These are phyloP conservation scores for Irpex rosettiformis DNA, from an alignment of 1,284 basidiomycete genomes.

Conservation along the genomic window DNA sequence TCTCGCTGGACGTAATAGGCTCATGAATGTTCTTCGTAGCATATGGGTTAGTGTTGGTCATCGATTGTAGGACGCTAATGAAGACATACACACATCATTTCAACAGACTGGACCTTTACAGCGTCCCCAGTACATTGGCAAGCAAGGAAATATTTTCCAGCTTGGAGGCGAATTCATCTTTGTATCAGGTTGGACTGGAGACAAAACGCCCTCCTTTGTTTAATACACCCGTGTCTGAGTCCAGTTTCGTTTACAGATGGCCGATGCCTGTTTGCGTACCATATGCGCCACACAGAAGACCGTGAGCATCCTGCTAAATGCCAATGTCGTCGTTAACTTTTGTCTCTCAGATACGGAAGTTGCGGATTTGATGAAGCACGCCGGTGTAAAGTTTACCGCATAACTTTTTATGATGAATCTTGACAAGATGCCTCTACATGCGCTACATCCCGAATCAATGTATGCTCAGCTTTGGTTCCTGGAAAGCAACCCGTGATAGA, in stretches of 20 bases:
- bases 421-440: too few species aligned
- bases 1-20: conserved; percentile 27
- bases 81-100: not conserved
- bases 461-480: too few species aligned
- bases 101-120: conserved; percentile 40
- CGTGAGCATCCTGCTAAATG: conserved; percentile 38
- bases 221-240: not conserved
- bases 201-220: not conserved
- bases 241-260: conserved; percentile 18
- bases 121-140: conserved; percentile 46
- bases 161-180: conserved; percentile 63
- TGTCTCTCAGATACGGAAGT: conserved; percentile 39
- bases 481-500: too few species aligned
- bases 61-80: not conserved
- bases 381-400: conserved; percentile 22
- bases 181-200: conserved; percentile 42
- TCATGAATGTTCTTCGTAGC: conserved; percentile 37
- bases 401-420: conserved; percentile 13
- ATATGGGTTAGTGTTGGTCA: conserved; percentile 39
- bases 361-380: conserved; percentile 36
- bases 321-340: not conserved
- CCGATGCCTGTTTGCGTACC: conserved; percentile 44
- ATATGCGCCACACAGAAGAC: conserved; percentile 62
- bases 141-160: conserved; percentile 57
- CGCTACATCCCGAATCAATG: too few species aligned